Base-by-base conservation (phyloP, 1,284 basidiomycete species). In the Microbotryum silenes-acaulis region DNA sequence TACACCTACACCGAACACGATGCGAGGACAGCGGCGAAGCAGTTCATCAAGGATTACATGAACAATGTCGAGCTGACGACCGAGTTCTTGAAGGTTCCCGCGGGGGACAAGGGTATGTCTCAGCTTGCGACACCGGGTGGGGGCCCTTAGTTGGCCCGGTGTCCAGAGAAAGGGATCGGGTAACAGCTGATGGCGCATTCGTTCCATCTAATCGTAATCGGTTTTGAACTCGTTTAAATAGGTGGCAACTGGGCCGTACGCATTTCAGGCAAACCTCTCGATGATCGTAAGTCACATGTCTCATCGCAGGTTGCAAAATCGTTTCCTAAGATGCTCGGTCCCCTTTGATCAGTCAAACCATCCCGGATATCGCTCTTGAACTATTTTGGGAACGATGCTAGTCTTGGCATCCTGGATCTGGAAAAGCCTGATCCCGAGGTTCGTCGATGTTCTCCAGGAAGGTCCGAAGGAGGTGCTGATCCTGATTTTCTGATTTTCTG, bases 1-100 rank as follows among this genome's bases (percentile, higher is more conserved):
- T 97, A 94, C 76, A 86, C 86, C 18, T 97, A 89, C 86, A 87
- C 86, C 7, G 82, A 85, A 69, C 92, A 91, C 73, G 91, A 97
- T 74, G 81, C 88, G 18, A 83, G 89, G 33, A 81, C 86, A 70
- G 90, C 89, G 60, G 91, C 90, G 54, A 81, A 87, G 18, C 89
- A 97, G 75, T 82, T 89, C 60, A 80, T 97, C 64, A 82, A 85
- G 64, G 92, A 97, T 74, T 79, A 81, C 23, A 73, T 77, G 59
- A 92, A 92, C 76, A 96, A 96, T 71, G 84, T 94, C 56, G 80
- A 86, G 71, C 78, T 97, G 44, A 89, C 85, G 10, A 91, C 89
- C 2, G 85, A 89, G 71, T 86, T 91, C 69, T 76, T 96, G 65
- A 94, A 94, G 75, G 79, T 89, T 42, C 80, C 85, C 16, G 86